Conservation (phyloP, 805 yeast genomes). For the Candida silvatica region DNA sequence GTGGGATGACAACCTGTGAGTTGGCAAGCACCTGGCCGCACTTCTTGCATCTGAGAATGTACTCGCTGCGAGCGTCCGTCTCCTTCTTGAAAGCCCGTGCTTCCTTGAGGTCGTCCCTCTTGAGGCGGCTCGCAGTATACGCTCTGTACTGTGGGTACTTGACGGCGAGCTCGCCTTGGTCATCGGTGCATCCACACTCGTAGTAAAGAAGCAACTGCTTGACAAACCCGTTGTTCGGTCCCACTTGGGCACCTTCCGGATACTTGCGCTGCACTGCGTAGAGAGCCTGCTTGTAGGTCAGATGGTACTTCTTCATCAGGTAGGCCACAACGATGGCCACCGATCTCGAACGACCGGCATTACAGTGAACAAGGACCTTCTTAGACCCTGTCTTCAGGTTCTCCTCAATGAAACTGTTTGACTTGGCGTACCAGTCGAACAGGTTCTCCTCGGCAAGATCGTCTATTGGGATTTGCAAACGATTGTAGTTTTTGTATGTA, state of each 20-base stretch:
- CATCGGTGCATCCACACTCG: slow-evolving; percentile 30
- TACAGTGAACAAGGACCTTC: slow-evolving; percentile 44
- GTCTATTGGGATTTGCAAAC: slow-evolving; percentile 58
- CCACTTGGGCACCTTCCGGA: slow-evolving; percentile 29
- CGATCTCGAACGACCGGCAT: slow-evolving; percentile 44
- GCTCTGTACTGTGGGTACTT: slow-evolving; percentile 29
- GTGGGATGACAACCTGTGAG: slow-evolving; percentile 52
- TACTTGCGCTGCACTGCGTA: slow-evolving; percentile 69
- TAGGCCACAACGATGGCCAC: slow-evolving; percentile 37
- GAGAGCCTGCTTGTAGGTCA: slow-evolving; percentile 52
- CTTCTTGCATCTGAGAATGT: slow-evolving; percentile 60
- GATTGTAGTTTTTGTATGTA: slow-evolving; percentile 37
- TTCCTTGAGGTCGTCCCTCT: slow-evolving; percentile 14
- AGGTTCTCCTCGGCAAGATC: slow-evolving; percentile 67
- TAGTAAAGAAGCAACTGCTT: slow-evolving; percentile 64
- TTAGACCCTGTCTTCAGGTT: slow-evolving; percentile 19
- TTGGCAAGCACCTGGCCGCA: slow-evolving; percentile 70
- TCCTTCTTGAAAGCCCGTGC: slow-evolving; percentile 1
- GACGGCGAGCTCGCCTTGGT: slow-evolving; percentile 15
- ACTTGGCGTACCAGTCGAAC: slow-evolving; percentile 47
- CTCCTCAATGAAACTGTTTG: slow-evolving; percentile 57
- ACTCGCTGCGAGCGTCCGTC: slow-evolving; percentile 10
- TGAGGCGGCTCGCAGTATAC: slow-evolving; percentile 28
- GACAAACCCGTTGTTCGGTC: slow-evolving; percentile 69
- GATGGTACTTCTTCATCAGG: slow-evolving; percentile 43